phyloP scores from a whole-genome alignment of 306 rosid genomes.

The Ziziphus jujuba region DNA sequence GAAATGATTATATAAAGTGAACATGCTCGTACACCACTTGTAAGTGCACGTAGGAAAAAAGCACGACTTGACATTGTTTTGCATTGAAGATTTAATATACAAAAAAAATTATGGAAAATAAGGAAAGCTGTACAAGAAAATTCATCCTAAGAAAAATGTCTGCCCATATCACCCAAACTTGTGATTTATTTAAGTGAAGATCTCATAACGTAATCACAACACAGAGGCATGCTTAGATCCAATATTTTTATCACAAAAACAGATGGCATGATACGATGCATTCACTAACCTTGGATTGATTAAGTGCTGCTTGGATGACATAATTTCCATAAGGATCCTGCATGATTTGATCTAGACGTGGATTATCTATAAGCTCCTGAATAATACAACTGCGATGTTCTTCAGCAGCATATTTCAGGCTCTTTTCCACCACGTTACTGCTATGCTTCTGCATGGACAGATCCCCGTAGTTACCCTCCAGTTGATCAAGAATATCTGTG shows the following conservation, averaged over 20 bases:
- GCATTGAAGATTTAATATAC: no score
- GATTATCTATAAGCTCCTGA: conserved; percentile 37
- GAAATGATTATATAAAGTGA: no score
- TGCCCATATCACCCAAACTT: no score
- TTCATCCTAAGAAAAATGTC: no score
- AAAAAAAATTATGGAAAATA: no score
- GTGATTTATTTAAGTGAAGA: background rate
- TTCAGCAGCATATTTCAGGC: conserved; percentile 38
- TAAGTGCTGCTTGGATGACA: conserved; percentile 48
- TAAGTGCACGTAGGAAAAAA: no score
- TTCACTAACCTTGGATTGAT: conserved; percentile 41
- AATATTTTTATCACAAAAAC: conserved; percentile 1
- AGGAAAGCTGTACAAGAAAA: no score
- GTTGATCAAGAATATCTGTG: conserved; percentile 32
- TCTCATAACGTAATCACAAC: background rate
- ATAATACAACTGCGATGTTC: conserved; percentile 23
- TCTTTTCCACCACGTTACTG: conserved; percentile 57
- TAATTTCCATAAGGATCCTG: conserved; percentile 60
- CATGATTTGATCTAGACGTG: conserved; percentile 47
- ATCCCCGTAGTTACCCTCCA: conserved; percentile 47
- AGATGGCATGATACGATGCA: background rate
- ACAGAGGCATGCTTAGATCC: background rate
- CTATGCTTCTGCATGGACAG: conserved; percentile 56
- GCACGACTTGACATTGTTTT: no score
- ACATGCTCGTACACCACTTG: no score